Percentiles rank a stretch among this genome's conserved stretches.
phyloP scores from a whole-genome alignment of 371 early-diverging fungal genomes.

The Caulochytrium protostelioides region DNA sequence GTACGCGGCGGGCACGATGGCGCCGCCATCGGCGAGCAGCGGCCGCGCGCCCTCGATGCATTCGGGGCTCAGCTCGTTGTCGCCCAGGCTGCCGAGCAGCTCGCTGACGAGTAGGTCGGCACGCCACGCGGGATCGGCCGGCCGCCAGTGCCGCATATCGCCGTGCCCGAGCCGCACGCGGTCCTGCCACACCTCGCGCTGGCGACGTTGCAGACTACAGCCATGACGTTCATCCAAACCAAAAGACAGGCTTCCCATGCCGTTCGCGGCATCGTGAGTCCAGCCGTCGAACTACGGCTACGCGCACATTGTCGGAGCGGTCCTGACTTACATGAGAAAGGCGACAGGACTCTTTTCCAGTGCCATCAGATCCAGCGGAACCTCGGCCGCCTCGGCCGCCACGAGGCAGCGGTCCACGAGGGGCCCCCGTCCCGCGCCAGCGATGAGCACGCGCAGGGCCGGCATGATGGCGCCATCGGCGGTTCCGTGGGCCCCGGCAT shows the following conservation, averaged over 20 bases:
- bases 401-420: slow-evolving; percentile 51
- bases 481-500: neutral
- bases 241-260: no score
- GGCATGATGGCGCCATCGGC: neutral
- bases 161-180: slow-evolving; percentile 54
- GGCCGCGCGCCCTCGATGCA: slow-evolving; percentile 80
- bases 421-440: slow-evolving; percentile 23
- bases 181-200: slow-evolving; percentile 55
- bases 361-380: slow-evolving; percentile 49
- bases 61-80: slow-evolving; percentile 92
- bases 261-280: neutral
- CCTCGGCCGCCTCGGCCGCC: slow-evolving; percentile 44
- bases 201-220: slow-evolving; percentile 45
- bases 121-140: slow-evolving; percentile 35
- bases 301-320: neutral
- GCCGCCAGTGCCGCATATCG: slow-evolving; percentile 77
- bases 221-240: neutral
- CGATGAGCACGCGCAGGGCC: slow-evolving; percentile 9
- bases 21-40: slow-evolving; percentile 60
- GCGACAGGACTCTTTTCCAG: slow-evolving; percentile 91
- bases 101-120: slow-evolving; percentile 80
- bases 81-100: slow-evolving; percentile 55
- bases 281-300: neutral
- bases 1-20: slow-evolving; percentile 66
- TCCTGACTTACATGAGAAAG: slow-evolving; percentile 46